Evolutionary conservation across 2,329 filamentous ascomycete genomes (phyloP).

Genomic region (Ophiostoma quercus): DNA sequence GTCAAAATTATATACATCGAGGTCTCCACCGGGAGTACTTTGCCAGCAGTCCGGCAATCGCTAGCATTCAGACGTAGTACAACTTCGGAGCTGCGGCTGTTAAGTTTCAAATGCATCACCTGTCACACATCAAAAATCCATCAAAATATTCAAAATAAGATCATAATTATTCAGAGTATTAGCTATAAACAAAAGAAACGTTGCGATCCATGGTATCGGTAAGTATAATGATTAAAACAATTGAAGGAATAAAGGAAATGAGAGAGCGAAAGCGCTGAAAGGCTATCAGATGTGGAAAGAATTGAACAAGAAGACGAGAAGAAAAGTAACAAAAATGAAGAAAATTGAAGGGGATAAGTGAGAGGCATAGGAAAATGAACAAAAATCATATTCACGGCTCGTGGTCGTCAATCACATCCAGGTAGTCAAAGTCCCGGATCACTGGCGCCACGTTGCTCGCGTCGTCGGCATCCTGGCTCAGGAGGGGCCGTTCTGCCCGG

Average conservation of each 20-base stretch:
- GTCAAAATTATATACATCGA: background rate
- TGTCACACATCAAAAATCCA: background rate
- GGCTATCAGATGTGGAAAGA: background rate
- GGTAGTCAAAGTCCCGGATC: slow-evolving; percentile 38
- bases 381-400: slow-evolving; percentile 28
- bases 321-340: background rate
- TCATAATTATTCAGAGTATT: background rate
- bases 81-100: background rate
- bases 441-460: slow-evolving; percentile 30
- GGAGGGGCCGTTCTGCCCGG: slow-evolving; percentile 25
- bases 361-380: too few relatives aligned
- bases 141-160: background rate
- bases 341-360: background rate
- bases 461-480: slow-evolving; percentile 28
- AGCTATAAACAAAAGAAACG: background rate
- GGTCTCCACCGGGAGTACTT: background rate
- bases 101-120: background rate
- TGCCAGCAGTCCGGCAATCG: background rate
- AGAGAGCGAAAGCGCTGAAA: background rate
- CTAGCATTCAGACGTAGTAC: background rate
- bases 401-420: slow-evolving; percentile 35
- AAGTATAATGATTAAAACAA: background rate
- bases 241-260: background rate
- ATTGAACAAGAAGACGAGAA: background rate
- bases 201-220: background rate